A percentile compares a stretch with the other conserved stretches of the same genome.
Conservation (phyloP, 1,284 basidiomycete species). For the Meira miltonrushii region DNA sequence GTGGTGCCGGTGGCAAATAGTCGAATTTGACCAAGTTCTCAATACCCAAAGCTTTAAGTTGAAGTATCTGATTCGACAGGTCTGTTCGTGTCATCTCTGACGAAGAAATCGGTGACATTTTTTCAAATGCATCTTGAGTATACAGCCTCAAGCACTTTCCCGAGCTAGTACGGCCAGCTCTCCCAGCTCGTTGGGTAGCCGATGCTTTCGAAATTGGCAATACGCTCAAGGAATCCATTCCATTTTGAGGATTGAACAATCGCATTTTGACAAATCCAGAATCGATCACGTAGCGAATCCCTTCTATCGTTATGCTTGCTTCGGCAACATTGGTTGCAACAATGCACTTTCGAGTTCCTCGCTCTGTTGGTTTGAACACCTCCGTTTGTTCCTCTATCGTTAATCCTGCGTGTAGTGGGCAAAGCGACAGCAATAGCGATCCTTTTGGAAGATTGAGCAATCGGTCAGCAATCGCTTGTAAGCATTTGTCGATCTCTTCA, state of each 20-base stretch:
- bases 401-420: slow-evolving; percentile 83
- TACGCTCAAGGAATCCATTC: slow-evolving; percentile 50
- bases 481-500: slow-evolving; percentile 64
- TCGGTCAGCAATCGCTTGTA: slow-evolving; percentile 75
- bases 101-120: slow-evolving; percentile 65
- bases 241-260: slow-evolving; percentile 47
- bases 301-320: slow-evolving; percentile 92
- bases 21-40: slow-evolving; percentile 82
- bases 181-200: slow-evolving; percentile 52
- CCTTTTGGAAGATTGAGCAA: slow-evolving; percentile 65
- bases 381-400: slow-evolving; percentile 76
- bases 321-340: slow-evolving; percentile 95
- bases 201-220: slow-evolving; percentile 53
- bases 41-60: slow-evolving; percentile 80
- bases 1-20: slow-evolving; percentile 76
- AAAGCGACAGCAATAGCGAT: slow-evolving; percentile 55
- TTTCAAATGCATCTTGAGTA: slow-evolving; percentile 62
- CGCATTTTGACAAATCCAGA: slow-evolving; percentile 85
- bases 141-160: slow-evolving; percentile 94
- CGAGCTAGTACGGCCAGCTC: slow-evolving; percentile 59
- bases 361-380: slow-evolving; percentile 72
- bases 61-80: slow-evolving; percentile 78
- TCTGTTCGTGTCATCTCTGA: slow-evolving; percentile 87
- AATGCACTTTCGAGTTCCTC: slow-evolving; percentile 78
- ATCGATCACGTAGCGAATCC: slow-evolving; percentile 90